Conservation (phyloP, 2,329 filamentous ascomycete species). For the Cordyceps tenuipes region DNA sequence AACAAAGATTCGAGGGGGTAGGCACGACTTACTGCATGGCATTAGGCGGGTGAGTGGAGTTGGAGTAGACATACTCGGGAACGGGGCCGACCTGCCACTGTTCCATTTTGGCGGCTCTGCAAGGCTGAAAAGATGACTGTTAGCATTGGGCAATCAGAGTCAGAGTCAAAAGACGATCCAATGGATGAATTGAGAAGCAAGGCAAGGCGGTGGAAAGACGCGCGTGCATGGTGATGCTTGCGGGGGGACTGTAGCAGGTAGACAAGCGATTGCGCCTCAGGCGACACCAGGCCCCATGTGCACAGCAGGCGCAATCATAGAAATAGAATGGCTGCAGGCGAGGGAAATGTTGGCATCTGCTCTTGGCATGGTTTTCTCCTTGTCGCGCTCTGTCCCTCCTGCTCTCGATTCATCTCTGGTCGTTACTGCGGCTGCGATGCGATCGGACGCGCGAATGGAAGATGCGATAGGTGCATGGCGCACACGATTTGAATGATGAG, state of each 20-base stretch:
- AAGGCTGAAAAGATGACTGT: background rate
- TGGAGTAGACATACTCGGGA: constrained; percentile 51
- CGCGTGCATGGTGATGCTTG: constrained; percentile 1
- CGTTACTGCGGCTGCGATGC: background rate
- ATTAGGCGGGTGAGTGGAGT: constrained; percentile 44
- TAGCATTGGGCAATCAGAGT: background rate
- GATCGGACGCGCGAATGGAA: background rate
- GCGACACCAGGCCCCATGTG: background rate
- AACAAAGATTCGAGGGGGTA: constrained; percentile 6
- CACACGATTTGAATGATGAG: background rate
- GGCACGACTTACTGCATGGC: constrained; percentile 51
- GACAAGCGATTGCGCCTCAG: constrained; percentile 1
- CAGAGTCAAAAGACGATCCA: background rate
- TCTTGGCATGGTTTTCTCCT: background rate
- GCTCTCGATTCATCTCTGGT: too few species aligned
- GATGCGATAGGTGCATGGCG: background rate
- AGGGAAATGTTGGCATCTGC: background rate
- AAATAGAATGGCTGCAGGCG: background rate
- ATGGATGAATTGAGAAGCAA: background rate
- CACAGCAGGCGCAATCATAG: background rate
- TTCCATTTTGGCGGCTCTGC: constrained; percentile 35
- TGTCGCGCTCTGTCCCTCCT: background rate
- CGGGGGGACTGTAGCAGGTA: constrained; percentile 1
- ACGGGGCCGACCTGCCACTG: constrained; percentile 54
- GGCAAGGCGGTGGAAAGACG: constrained; percentile 6